Evolutionary conservation across 768 basidiomycete species (phyloP), one percentile per base, ranked within the genome.

Genomic region (Termitomyces sp.): DNA sequence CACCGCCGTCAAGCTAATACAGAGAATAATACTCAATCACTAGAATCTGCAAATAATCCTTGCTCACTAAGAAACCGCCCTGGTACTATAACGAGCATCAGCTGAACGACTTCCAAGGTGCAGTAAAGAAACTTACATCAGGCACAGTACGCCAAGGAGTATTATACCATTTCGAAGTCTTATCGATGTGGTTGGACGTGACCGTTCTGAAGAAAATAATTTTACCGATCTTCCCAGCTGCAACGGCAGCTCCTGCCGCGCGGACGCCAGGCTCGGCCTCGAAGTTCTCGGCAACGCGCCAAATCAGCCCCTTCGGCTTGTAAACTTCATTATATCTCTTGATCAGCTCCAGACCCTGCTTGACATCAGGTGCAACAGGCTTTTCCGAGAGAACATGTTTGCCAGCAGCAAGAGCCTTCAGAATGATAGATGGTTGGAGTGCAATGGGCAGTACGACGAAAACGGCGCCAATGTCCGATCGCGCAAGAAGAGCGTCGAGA

Each of bases 321-420:
- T 85, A 92, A 54, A 78, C 74, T 57, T 73, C 71, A 65, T 90
- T 83, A 72, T 92, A 95, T 43, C 76, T 79, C 40, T 81, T 76
- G 70, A 95, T 87, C 53, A 94, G 78, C 62, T 77, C 76, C 50
- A 84, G 73, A 0, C 89, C 93, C 2, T 76, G 74, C 34, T 79
- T 79, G 49, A 94, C 84, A 67, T 89, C 87, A 46, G 86, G 79
- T 3, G 86, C 91, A 14, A 94, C 81, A 6, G 94, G 94, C 69
- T 96, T 96, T 78, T 96, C 94, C 72, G 88, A 89, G 62, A 95
- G 70, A 53, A 96, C 92, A 69, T 95, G 91, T 75, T 96, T 96
- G 32, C 93, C 91, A 3, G 91, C 89, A 0, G 77, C 82, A 42
- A 89, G 75, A 0, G 84, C 82, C 67, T 82, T 83, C 60, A 83